Evolutionary conservation across 257 asterid species (phyloP).

Genomic region (Solanum commersonii): DNA sequence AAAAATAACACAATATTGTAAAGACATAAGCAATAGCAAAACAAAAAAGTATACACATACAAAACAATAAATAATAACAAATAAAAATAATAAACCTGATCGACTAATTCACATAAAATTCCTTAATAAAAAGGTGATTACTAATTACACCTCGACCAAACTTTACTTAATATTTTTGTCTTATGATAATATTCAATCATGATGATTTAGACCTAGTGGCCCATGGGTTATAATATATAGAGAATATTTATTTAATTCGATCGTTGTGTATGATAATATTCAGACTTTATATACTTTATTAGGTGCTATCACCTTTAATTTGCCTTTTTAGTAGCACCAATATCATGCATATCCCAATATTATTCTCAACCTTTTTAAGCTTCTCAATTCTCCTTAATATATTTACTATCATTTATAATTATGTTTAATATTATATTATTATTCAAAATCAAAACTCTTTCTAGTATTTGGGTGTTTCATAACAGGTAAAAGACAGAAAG

Average conservation of each 20-base stretch:
- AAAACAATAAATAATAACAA: neutral
- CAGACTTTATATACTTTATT: neutral
- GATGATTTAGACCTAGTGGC: constrained; percentile 2
- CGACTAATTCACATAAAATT: neutral
- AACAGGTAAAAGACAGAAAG: constrained; percentile 53
- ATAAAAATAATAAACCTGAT: no score
- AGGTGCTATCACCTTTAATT: constrained; percentile 6
- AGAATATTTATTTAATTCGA: neutral
- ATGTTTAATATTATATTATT: neutral
- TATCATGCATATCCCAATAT: neutral
- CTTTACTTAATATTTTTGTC: neutral
- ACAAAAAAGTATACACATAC: neutral
- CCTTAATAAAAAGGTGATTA: neutral
- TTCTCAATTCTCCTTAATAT: neutral
- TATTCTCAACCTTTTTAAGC: constrained; percentile 12
- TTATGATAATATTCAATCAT: constrained; percentile 15
- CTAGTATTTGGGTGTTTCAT: constrained; percentile 62
- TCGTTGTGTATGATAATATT: constrained; percentile 10
- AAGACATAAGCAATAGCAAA: neutral
- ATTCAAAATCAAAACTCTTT: constrained; percentile 14
- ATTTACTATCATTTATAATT: neutral
- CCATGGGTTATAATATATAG: constrained; percentile 13
- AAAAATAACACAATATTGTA: no score
- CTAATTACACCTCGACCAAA: neutral
- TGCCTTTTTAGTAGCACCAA: constrained; percentile 5